Conservation (phyloP, 495 filamentous ascomycete species). For the Bombardia bombarda region DNA sequence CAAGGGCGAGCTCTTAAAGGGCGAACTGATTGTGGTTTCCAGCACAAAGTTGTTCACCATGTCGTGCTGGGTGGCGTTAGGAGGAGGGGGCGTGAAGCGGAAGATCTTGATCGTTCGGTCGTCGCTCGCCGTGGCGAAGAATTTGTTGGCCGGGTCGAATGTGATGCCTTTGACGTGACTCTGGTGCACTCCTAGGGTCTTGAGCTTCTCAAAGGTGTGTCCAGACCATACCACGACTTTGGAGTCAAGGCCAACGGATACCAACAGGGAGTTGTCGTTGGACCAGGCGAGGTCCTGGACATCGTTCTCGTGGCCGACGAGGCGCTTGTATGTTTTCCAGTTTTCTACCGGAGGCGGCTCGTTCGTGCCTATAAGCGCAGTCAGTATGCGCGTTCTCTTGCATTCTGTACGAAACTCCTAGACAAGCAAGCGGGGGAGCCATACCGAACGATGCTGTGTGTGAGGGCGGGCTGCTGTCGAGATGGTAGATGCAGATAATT, state of each 20-base stretch:
- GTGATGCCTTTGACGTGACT: slow-evolving; percentile 98
- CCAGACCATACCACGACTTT: slow-evolving; percentile 98
- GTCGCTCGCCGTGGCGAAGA: slow-evolving; percentile 96
- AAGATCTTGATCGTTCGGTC: slow-evolving; percentile 96
- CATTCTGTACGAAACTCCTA: too few relatives aligned
- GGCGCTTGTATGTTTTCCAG: slow-evolving; percentile 85
- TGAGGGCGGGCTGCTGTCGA: slow-evolving; percentile 73
- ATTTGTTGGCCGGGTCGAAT: slow-evolving; percentile 98
- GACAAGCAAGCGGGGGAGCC: slow-evolving; percentile 16
- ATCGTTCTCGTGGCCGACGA: slow-evolving; percentile 97
- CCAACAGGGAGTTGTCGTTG: slow-evolving; percentile 87
- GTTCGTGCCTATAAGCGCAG: slow-evolving; percentile 57
- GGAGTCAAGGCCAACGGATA: slow-evolving; percentile 93
- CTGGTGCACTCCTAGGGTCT: slow-evolving; percentile 81
- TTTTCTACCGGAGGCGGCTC: slow-evolving; percentile 91
- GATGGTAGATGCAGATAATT: slow-evolving; percentile 90
- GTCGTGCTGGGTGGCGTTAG: slow-evolving; percentile 90
- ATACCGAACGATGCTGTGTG: slow-evolving; percentile 68
- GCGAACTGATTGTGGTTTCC: slow-evolving; percentile 74
- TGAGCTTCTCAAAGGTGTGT: slow-evolving; percentile 94
- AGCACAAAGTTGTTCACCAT: slow-evolving; percentile 92
- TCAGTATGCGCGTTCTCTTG: too few relatives aligned
- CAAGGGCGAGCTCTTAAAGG: slow-evolving; percentile 80
- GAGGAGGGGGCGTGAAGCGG: slow-evolving; percentile 79
- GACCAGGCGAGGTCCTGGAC: slow-evolving; percentile 98